These are phyloP conservation scores for Debaryomycetaceae sp. DNA, from an alignment of 1,139 yeast genomes.

Conservation along the genomic window DNA sequence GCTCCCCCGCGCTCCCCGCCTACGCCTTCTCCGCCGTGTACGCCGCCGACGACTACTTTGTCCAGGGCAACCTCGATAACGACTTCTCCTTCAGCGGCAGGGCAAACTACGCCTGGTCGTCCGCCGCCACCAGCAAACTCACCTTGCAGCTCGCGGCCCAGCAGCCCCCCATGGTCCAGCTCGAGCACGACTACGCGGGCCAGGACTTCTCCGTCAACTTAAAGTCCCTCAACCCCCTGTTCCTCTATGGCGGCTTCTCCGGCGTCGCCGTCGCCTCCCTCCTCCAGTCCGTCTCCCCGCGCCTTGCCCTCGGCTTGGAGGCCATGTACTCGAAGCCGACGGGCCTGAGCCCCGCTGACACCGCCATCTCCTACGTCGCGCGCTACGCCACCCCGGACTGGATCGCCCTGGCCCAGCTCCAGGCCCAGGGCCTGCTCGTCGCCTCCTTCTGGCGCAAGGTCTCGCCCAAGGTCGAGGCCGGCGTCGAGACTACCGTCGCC, in stretches of 20 bases:
- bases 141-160: constrained; percentile 82
- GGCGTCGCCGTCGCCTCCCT: constrained; percentile 91
- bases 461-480: constrained; percentile 90
- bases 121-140: constrained; percentile 67
- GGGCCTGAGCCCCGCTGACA: constrained; percentile 74
- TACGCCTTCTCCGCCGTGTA: constrained; percentile 87
- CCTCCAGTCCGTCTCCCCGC: constrained; percentile 80
- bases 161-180: constrained; percentile 90
- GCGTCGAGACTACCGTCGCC: constrained; percentile 82
- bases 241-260: constrained; percentile 62
- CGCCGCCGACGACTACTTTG: constrained; percentile 76
- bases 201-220: constrained; percentile 79
- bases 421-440: constrained; percentile 82
- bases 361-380: constrained; percentile 83
- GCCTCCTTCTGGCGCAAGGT: constrained; percentile 94
- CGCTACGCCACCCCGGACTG: constrained; percentile 82
- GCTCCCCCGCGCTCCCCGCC: constrained; percentile 79
- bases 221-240: constrained; percentile 83
- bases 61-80: constrained; percentile 88
- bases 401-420: constrained; percentile 92
- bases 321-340: constrained; percentile 80
- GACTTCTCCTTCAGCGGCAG: constrained; percentile 83
- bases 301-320: constrained; percentile 83
- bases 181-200: constrained; percentile 94
- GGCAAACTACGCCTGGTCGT: constrained; percentile 85